Conservation (phyloP, 331 rosid genomes). For the Pyrus hybrid region DNA sequence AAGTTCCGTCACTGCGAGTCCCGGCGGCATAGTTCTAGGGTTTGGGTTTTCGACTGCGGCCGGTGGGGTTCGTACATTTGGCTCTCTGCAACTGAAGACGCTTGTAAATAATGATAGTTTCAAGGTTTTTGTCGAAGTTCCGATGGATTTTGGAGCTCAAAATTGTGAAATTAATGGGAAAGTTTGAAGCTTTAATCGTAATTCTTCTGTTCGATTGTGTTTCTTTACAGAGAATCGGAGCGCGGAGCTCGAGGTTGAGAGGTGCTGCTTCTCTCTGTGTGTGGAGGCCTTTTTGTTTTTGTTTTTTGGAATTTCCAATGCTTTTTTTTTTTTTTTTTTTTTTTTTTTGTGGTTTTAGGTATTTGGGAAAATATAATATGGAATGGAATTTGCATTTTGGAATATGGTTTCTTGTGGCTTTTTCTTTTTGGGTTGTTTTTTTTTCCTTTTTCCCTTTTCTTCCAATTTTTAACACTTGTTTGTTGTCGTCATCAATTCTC, state of each 20-base stretch:
- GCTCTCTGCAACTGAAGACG: neutral
- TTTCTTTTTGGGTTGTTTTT: neutral
- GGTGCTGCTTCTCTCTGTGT: neutral
- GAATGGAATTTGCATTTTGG: neutral
- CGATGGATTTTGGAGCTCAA: neutral
- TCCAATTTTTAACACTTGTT: neutral
- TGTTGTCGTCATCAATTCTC: neutral
- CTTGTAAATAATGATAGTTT: neutral
- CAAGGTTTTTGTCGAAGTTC: neutral
- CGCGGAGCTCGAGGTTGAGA: neutral
- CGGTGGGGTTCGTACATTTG: constrained; percentile 21
- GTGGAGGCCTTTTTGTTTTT: neutral
- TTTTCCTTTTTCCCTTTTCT: neutral
- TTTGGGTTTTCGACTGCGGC: neutral
- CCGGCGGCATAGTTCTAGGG: constrained; percentile 14
- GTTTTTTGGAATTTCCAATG: neutral
- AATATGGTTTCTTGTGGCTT: neutral
- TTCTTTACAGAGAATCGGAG: neutral
- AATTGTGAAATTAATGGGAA: neutral
- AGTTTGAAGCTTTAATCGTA: neutral
- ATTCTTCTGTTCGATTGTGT: neutral
- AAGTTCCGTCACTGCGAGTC: neutral
- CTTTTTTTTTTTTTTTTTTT: neutral
- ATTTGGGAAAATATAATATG: neutral
- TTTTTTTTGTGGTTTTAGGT: neutral